Evolutionary conservation across 1,139 yeast genomes (phyloP).

Genomic region (Yamadazyma atmosphaerica): DNA sequence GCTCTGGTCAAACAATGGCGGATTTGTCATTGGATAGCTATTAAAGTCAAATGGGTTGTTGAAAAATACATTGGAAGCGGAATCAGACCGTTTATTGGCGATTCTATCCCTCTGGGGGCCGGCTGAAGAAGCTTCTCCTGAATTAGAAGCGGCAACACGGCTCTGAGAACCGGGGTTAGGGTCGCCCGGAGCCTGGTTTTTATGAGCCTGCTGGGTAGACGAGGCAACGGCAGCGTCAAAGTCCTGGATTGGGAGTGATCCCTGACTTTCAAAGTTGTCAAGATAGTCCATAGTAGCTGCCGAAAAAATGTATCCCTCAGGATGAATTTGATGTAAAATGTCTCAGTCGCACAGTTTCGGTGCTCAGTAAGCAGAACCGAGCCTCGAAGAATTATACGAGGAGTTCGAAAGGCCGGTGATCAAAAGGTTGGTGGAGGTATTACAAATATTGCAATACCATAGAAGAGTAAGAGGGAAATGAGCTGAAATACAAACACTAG

Average conservation of each 20-base stretch:
- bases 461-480: no score
- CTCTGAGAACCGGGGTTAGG: not conserved
- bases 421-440: no score
- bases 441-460: no score
- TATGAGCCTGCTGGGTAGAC: not conserved
- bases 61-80: slow-evolving; percentile 6
- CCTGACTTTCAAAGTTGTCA: not conserved
- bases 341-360: not conserved
- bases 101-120: not conserved
- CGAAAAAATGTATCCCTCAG: not conserved
- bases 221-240: not conserved
- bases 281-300: not conserved
- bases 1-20: slow-evolving; percentile 62
- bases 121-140: no score
- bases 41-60: slow-evolving; percentile 43
- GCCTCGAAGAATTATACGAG: no score
- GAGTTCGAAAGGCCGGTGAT: no score
- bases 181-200: not conserved
- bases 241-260: not conserved
- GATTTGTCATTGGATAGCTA: slow-evolving; percentile 63
- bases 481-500: no score
- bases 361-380: no score
- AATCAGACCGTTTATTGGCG: not conserved
- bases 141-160: no score
- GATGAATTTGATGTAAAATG: not conserved